Conservation (phyloP, 2,329 filamentous ascomycete genomes). For the Hirsutella rhossiliensis region DNA sequence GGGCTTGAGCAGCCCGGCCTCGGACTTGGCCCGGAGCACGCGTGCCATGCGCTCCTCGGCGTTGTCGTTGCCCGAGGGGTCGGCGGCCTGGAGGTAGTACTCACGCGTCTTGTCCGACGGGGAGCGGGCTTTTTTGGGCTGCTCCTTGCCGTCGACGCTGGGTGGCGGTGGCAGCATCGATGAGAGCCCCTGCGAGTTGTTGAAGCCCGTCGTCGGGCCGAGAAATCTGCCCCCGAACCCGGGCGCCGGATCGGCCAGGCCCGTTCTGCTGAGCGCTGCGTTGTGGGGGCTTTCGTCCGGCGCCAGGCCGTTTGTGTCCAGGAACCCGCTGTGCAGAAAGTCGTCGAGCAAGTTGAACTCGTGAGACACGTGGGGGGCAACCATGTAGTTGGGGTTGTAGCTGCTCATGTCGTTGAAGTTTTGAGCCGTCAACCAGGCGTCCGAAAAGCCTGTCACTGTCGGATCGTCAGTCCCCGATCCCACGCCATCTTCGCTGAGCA, state of each 20-base stretch:
- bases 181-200: constrained; percentile 12
- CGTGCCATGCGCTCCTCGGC: constrained; percentile 94
- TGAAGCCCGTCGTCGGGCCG: neutral
- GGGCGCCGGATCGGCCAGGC: constrained; percentile 34
- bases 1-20: constrained; percentile 84
- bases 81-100: constrained; percentile 94
- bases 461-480: constrained; percentile 4
- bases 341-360: constrained; percentile 97
- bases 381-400: constrained; percentile 90
- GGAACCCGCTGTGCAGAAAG: constrained; percentile 81
- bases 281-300: constrained; percentile 49
- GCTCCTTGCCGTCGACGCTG: constrained; percentile 34
- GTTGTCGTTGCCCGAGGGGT: constrained; percentile 73
- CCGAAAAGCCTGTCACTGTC: constrained; percentile 64
- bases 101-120: constrained; percentile 72
- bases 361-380: constrained; percentile 81
- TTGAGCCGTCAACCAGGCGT: constrained; percentile 69
- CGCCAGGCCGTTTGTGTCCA: constrained; percentile 69
- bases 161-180: constrained; percentile 36
- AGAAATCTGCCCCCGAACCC: constrained; percentile 31
- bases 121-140: constrained; percentile 38
- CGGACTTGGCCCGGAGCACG: constrained; percentile 87
- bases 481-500: neutral
- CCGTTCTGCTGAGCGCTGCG: constrained; percentile 27
- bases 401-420: constrained; percentile 92